These are phyloP conservation scores for Apiospora sp. DNA, from an alignment of 2,329 filamentous ascomycete species.

Conservation along the genomic window DNA sequence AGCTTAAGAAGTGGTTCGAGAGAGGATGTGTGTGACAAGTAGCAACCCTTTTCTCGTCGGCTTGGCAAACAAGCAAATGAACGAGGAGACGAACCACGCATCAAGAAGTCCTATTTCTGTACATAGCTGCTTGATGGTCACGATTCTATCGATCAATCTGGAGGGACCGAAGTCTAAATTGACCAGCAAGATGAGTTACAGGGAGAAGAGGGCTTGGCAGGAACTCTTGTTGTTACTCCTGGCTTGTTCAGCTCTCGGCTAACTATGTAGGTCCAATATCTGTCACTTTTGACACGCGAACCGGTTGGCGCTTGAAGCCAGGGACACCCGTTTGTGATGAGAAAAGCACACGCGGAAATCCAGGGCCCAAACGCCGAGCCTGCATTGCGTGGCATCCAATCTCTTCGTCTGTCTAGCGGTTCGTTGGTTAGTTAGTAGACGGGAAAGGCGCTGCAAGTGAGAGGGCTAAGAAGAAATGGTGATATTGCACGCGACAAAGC, in stretches of 20 bases:
- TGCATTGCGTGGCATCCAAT: not conserved
- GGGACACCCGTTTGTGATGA: not conserved
- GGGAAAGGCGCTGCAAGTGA: not conserved
- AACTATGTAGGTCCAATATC: not conserved
- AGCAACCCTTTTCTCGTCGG: not conserved
- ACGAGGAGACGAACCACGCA: not conserved
- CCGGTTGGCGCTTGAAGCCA: not conserved
- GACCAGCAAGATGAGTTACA: not conserved
- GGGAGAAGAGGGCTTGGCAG: not conserved
- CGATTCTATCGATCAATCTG: not conserved
- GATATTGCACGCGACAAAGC: not conserved
- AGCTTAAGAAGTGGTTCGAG: no score
- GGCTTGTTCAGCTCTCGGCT: not conserved
- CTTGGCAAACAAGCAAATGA: not conserved
- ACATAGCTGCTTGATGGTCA: no score
- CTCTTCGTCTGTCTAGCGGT: not conserved
- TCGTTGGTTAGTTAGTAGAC: not conserved
- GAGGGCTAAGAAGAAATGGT: not conserved
- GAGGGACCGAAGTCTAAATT: not conserved
- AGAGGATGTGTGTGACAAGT: not conserved
- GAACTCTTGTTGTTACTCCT: not conserved
- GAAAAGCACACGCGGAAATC: not conserved
- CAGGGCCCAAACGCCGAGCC: no score
- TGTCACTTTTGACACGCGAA: slow-evolving; percentile 1
- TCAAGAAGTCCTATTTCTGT: not conserved